These are phyloP conservation scores for Neoboletus subvelutipes DNA, from an alignment of 768 basidiomycete genomes.

Conservation along the genomic window DNA sequence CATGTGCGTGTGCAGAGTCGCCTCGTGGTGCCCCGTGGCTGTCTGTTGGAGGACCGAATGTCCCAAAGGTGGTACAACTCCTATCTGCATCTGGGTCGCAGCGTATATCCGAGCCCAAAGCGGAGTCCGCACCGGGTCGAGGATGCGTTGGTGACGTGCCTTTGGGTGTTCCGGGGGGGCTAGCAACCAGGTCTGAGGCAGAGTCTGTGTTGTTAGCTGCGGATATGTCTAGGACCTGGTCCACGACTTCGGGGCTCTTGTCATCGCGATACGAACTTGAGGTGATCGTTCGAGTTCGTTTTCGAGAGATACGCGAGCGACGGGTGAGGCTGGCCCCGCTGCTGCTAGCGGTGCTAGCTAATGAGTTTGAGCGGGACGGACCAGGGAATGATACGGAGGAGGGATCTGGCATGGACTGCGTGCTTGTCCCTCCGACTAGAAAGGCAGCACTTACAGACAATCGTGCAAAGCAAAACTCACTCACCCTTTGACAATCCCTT, in stretches of 20 bases:
- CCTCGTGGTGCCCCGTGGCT: constrained; percentile 8
- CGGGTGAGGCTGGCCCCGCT: constrained; percentile 53
- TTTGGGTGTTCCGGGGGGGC: constrained; percentile 12
- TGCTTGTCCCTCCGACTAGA: constrained; percentile 25
- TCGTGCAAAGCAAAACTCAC: constrained; percentile 22
- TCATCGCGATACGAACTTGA: constrained; percentile 28
- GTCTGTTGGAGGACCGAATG: constrained; percentile 26
- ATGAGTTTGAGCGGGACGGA: constrained; percentile 36
- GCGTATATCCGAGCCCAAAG: constrained; percentile 11
- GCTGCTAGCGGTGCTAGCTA: constrained; percentile 42
- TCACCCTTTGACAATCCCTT: constrained; percentile 11
- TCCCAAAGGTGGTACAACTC: constrained; percentile 25
- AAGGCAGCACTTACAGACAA: constrained; percentile 10
- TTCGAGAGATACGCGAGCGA: constrained; percentile 46
- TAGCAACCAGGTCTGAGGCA: constrained; percentile 3
- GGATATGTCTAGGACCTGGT: constrained; percentile 32
- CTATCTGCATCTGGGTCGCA: constrained; percentile 18
- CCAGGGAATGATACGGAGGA: constrained; percentile 27
- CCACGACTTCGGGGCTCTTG: constrained; percentile 6
- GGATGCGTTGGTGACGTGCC: constrained; percentile 12
- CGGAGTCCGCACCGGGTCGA: constrained; percentile 13
- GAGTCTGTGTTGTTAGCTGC: constrained; percentile 18
- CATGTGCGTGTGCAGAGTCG: neutral
- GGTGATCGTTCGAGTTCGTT: constrained; percentile 55
- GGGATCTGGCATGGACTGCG: constrained; percentile 33